A percentile compares a stretch with the other conserved stretches of the same genome.
These are phyloP conservation scores for Seiridium unicorne DNA, from an alignment of 2,329 filamentous ascomycete species.

Conservation along the genomic window DNA sequence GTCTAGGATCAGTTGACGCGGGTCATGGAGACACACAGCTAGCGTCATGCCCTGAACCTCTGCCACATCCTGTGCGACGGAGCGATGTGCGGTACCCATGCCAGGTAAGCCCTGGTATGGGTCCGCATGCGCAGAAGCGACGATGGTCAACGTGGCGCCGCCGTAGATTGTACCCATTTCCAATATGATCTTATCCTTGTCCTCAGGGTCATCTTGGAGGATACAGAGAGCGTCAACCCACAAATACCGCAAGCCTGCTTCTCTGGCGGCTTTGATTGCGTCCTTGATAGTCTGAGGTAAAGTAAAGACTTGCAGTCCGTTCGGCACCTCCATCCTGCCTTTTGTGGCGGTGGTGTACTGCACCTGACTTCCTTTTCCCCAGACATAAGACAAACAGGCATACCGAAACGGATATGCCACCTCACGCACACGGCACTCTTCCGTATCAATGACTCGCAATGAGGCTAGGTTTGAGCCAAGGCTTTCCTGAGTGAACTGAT, in stretches of 20 bases:
- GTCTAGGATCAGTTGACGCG: background rate
- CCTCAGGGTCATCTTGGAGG: background rate
- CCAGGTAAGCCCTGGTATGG: background rate
- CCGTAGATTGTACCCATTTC: constrained; percentile 2
- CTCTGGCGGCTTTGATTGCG: background rate
- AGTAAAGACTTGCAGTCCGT: background rate
- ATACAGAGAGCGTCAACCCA: constrained; percentile 8
- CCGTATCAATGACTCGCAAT: background rate
- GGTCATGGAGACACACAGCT: background rate
- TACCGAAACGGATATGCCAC: background rate
- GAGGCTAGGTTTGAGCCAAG: background rate
- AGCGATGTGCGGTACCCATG: background rate
- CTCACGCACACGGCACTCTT: background rate
- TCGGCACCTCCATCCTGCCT: background rate
- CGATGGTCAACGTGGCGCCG: background rate
- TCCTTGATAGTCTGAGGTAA: background rate
- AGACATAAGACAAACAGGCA: background rate
- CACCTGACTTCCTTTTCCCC: background rate
- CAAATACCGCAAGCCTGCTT: background rate
- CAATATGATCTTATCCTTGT: background rate
- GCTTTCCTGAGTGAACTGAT: background rate
- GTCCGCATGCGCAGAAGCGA: background rate
- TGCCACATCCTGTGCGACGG: background rate
- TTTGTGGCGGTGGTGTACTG: background rate
- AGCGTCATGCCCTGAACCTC: background rate